Conservation (phyloP, 441 rosid genomes). For the Gossypium lobatum region DNA sequence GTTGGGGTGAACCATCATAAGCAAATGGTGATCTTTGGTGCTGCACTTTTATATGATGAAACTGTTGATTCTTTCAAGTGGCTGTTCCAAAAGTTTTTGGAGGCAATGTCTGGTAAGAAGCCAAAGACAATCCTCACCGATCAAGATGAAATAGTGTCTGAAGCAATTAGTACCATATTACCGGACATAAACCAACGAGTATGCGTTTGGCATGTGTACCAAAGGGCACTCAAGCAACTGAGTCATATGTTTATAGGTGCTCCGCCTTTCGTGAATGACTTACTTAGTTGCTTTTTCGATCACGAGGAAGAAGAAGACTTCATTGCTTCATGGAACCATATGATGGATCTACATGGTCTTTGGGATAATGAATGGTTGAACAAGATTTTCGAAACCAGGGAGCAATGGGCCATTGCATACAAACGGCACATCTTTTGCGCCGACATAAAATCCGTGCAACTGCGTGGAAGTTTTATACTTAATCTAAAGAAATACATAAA, state of each 20-base stretch:
- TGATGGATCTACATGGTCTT: constrained; percentile 1
- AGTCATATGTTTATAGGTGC: neutral
- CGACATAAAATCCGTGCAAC: neutral
- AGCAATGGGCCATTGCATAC: constrained; percentile 15
- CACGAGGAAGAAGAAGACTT: constrained; percentile 8
- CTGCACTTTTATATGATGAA: constrained; percentile 10
- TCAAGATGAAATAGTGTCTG: neutral
- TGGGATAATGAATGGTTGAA: constrained; percentile 5
- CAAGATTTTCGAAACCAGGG: constrained; percentile 5
- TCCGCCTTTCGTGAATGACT: neutral
- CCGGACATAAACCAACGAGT: neutral
- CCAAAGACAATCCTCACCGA: constrained; percentile 11
- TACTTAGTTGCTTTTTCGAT: constrained; percentile 4
- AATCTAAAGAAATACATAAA: constrained; percentile 9
- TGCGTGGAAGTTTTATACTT: neutral
- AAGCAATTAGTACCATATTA: neutral
- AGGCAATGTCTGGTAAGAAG: constrained; percentile 15
- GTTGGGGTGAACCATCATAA: constrained; percentile 14
- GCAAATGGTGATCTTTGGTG: constrained; percentile 16
- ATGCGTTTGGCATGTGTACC: constrained; percentile 12
- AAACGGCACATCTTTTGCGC: constrained; percentile 8
- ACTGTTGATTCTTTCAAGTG: constrained; percentile 13
- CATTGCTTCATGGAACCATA: constrained; percentile 9
- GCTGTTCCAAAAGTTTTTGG: constrained; percentile 6
- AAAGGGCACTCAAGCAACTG: constrained; percentile 8